Percentiles rank a stretch among this genome's conserved stretches.
phyloP scores from a whole-genome alignment of 345 rosid species.

The Passiflora organensis region DNA sequence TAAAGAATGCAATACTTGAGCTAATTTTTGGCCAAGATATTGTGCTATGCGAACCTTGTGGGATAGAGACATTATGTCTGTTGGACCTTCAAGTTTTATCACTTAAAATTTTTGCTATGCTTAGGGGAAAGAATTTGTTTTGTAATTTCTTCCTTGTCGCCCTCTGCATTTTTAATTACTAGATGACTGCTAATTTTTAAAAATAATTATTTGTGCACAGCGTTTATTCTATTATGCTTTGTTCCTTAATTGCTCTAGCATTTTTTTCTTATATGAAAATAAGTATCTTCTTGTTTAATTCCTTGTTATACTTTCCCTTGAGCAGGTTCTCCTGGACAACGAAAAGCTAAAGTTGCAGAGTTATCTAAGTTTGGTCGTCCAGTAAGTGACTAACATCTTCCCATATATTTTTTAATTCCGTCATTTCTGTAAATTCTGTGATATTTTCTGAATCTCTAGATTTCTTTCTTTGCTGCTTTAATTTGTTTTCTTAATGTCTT shows the following conservation, averaged over 20 bases:
- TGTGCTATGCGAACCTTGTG: no score
- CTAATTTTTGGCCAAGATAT: neutral
- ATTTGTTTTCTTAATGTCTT: neutral
- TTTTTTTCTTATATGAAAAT: neutral
- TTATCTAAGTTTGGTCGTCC: conserved; percentile 68
- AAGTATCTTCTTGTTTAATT: neutral
- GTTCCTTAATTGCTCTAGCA: neutral
- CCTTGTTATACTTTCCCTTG: conserved; percentile 5
- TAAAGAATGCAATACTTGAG: neutral
- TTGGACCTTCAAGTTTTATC: neutral
- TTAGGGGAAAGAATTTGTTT: neutral
- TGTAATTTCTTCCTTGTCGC: neutral
- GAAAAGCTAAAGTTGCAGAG: conserved; percentile 54
- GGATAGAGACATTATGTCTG: neutral
- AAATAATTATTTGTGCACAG: neutral
- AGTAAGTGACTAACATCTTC: conserved; percentile 33
- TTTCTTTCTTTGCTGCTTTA: neutral
- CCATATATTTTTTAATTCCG: neutral
- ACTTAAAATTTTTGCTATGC: neutral
- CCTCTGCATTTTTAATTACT: neutral
- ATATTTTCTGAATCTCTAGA: neutral
- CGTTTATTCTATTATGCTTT: neutral
- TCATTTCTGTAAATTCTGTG: neutral
- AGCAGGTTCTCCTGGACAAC: conserved; percentile 77
- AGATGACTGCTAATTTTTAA: neutral